Evolutionary conservation across 73 alveolate species (phyloP).

Genomic region (Loxodes magnus): DNA sequence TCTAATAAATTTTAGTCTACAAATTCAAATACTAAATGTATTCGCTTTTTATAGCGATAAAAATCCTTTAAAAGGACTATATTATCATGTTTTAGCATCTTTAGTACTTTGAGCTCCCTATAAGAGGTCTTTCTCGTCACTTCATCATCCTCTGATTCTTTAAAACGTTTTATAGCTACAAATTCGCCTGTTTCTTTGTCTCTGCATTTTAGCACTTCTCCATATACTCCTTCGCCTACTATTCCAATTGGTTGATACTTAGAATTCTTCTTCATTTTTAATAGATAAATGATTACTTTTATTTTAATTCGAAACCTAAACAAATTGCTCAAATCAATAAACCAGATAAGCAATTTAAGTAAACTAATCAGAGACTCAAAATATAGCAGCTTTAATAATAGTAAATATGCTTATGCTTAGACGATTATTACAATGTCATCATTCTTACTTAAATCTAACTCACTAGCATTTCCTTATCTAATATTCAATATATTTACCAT

Average conservation of each 20-base stretch:
- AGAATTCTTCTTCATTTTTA: too few relatives aligned
- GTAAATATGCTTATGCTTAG: too few relatives aligned
- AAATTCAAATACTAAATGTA: constrained; percentile 78
- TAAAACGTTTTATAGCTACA: constrained; percentile 53
- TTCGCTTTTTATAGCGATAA: constrained; percentile 56
- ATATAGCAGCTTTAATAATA: too few relatives aligned
- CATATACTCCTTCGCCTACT: constrained; percentile 77
- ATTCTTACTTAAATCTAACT: too few relatives aligned
- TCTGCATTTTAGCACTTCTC: constrained; percentile 32
- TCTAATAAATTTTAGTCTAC: constrained; percentile 77
- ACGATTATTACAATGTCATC: too few relatives aligned
- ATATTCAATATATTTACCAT: too few relatives aligned
- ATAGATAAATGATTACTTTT: too few relatives aligned
- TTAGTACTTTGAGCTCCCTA: constrained; percentile 72
- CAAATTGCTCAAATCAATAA: too few relatives aligned
- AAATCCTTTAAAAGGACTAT: constrained; percentile 75
- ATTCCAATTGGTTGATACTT: constrained; percentile 64
- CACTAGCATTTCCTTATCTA: too few relatives aligned
- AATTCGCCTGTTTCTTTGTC: constrained; percentile 31
- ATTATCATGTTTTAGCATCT: constrained; percentile 53
- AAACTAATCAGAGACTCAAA: too few relatives aligned
- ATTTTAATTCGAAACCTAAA: too few relatives aligned
- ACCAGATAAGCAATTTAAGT: too few relatives aligned
- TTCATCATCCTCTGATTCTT: constrained; percentile 53
- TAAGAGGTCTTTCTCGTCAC: constrained; percentile 42